These are phyloP conservation scores for Neodidymelliopsis sp. DNA, from an alignment of 2,329 filamentous ascomycete species.

Conservation along the genomic window DNA sequence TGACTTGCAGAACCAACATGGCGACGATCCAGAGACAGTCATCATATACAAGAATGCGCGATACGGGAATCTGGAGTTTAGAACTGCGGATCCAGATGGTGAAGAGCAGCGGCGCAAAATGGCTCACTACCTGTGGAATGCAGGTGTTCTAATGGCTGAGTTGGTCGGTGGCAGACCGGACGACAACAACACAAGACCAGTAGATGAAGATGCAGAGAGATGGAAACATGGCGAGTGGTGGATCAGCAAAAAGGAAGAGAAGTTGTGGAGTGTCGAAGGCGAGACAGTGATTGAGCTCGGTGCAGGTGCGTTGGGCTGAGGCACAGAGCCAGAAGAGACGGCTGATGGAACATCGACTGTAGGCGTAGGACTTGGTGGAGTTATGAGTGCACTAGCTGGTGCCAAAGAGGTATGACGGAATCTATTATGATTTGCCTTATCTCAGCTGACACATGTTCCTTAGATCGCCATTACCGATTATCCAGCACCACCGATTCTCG, in stretches of 20 bases:
- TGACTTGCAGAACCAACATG: conserved; percentile 71
- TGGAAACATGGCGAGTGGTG: conserved; percentile 43
- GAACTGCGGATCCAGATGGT: conserved; percentile 55
- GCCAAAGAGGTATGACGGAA: conserved; percentile 50
- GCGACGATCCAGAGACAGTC: conserved; percentile 63
- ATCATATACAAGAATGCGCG: conserved; percentile 64
- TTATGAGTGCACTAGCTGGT: conserved; percentile 55
- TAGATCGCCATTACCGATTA: conserved; percentile 72
- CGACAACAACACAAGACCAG: conserved; percentile 24
- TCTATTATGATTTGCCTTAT: not conserved
- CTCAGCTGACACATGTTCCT: not conserved
- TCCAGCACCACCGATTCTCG: conserved; percentile 66
- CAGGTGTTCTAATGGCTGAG: conserved; percentile 58
- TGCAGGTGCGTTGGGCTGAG: conserved; percentile 62
- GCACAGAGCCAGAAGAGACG: conserved; percentile 20
- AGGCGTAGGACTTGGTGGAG: conserved; percentile 57
- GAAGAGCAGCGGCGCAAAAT: conserved; percentile 68
- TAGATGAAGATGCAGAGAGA: conserved; percentile 25
- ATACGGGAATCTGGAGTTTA: conserved; percentile 48
- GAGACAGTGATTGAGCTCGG: conserved; percentile 70
- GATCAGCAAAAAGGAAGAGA: conserved; percentile 41
- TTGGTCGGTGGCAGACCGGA: conserved; percentile 46
- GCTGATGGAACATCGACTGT: conserved; percentile 35
- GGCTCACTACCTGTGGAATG: conserved; percentile 78
- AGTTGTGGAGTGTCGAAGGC: conserved; percentile 57